Conservation (phyloP, 2,329 filamentous ascomycete species). For the Aphanoascus verrucosus region DNA sequence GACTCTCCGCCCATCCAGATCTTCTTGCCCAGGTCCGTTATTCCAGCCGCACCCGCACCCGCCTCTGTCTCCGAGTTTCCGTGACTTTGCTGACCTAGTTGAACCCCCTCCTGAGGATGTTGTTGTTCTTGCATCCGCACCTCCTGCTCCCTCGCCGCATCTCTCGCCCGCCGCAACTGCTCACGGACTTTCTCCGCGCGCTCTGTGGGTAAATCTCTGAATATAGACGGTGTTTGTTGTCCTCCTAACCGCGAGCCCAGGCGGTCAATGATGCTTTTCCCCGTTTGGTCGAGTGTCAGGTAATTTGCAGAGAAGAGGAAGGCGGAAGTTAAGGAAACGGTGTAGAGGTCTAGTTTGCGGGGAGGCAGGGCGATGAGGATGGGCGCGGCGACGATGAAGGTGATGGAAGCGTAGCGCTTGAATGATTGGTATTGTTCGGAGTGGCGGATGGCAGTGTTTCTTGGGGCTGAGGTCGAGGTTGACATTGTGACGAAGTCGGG, state of each 20-base stretch:
- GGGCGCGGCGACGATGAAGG: slow-evolving; percentile 26
- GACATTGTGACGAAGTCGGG: slow-evolving; percentile 6
- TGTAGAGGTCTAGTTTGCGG: slow-evolving; percentile 11
- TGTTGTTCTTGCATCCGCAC: background rate
- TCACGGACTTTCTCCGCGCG: slow-evolving; percentile 17
- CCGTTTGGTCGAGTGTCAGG: slow-evolving; percentile 29
- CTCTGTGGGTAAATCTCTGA: slow-evolving; percentile 17
- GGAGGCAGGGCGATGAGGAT: slow-evolving; percentile 20
- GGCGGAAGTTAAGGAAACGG: slow-evolving; percentile 16
- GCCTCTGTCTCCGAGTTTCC: too few species aligned
- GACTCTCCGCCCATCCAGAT: slow-evolving; percentile 31
- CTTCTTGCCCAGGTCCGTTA: slow-evolving; percentile 15
- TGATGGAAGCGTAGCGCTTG: slow-evolving; percentile 32
- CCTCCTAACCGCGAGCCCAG: slow-evolving; percentile 14
- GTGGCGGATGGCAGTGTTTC: slow-evolving; percentile 17
- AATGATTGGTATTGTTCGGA: slow-evolving; percentile 32
- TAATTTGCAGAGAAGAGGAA: slow-evolving; percentile 19
- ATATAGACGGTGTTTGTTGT: slow-evolving; percentile 4
- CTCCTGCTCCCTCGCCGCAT: slow-evolving; percentile 10
- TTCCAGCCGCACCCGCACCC: background rate
- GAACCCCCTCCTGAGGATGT: slow-evolving; percentile 21
- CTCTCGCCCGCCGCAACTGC: slow-evolving; percentile 14
- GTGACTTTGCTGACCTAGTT: slow-evolving; percentile 13
- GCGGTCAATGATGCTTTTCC: slow-evolving; percentile 28
- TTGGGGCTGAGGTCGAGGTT: slow-evolving; percentile 6